Evolutionary conservation across 2,329 filamentous ascomycete species (phyloP).

Genomic region (Diaporthe nobilis): DNA sequence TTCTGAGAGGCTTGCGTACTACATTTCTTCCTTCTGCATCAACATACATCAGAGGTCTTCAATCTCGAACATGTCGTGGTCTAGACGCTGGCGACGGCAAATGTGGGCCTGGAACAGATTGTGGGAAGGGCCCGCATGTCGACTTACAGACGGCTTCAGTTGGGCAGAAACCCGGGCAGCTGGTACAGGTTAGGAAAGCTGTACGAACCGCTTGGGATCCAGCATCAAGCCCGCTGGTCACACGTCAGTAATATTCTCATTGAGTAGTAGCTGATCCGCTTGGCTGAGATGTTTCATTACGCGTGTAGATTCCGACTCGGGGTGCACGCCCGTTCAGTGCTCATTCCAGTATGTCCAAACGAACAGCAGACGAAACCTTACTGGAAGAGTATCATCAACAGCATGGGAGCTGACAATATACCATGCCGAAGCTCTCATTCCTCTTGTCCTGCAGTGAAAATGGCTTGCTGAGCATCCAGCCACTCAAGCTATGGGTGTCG

Average conservation of each 20-base stretch:
- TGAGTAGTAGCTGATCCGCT: neutral
- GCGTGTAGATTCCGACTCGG: neutral
- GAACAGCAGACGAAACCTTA: neutral
- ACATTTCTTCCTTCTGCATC: neutral
- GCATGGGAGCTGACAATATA: neutral
- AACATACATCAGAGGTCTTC: neutral
- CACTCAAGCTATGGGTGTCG: neutral
- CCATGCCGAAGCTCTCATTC: neutral
- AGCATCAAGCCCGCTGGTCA: neutral
- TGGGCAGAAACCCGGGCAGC: neutral
- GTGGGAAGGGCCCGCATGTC: neutral
- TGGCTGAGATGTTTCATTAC: neutral
- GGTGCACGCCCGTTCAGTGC: neutral
- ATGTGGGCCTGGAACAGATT: neutral
- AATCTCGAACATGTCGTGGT: constrained; percentile 14
- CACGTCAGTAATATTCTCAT: neutral
- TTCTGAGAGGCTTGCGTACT: constrained; percentile 17
- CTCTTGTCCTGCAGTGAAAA: neutral
- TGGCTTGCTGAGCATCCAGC: neutral
- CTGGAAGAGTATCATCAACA: neutral
- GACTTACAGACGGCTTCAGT: neutral
- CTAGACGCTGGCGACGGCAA: constrained; percentile 1
- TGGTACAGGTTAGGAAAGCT: neutral
- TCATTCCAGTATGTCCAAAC: neutral
- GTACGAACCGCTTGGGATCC: neutral